Percentiles rank a stretch among this genome's conserved stretches.
These are phyloP conservation scores for Penicillium hordei DNA, from an alignment of 2,329 filamentous ascomycete species.

Conservation along the genomic window DNA sequence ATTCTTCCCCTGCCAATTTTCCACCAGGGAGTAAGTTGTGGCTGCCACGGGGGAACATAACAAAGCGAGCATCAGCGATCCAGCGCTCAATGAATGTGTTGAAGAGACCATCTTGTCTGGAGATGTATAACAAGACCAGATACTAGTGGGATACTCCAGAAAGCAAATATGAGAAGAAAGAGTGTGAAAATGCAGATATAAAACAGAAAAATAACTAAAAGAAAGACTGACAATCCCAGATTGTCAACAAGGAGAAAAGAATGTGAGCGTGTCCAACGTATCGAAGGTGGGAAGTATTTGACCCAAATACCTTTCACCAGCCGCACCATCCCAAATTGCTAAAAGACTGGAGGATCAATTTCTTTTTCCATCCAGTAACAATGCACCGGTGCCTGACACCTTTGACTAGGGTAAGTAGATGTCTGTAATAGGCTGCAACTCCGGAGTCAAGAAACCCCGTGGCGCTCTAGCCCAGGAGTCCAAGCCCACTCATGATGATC, in stretches of 20 bases:
- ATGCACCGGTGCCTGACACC: neutral
- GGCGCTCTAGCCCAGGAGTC: slow-evolving; percentile 1
- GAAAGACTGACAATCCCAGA: slow-evolving; percentile 23
- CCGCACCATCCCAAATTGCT: neutral
- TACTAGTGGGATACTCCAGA: neutral
- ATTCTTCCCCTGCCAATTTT: slow-evolving; percentile 46
- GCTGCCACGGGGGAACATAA: slow-evolving; percentile 26
- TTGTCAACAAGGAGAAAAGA: slow-evolving; percentile 25
- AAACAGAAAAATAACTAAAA: slow-evolving; percentile 9
- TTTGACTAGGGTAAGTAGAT: neutral
- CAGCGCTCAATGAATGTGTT: slow-evolving; percentile 31
- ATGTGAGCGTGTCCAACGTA: slow-evolving; percentile 18
- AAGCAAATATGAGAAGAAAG: neutral
- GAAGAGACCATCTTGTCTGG: slow-evolving; percentile 29
- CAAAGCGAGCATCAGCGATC: slow-evolving; percentile 32
- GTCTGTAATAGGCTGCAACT: slow-evolving; percentile 1
- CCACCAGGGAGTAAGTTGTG: slow-evolving; percentile 40
- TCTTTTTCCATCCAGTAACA: slow-evolving; percentile 6
- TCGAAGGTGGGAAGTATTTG: slow-evolving; percentile 18
- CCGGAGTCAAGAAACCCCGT: neutral
- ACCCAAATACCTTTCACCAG: slow-evolving; percentile 6
- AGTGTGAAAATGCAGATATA: slow-evolving; percentile 7
- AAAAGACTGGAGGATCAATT: slow-evolving; percentile 1
- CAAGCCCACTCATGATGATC: slow-evolving; percentile 5
- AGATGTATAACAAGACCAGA: neutral